A percentile compares a stretch with the other conserved stretches of the same genome.
phyloP scores from a whole-genome alignment of 2,329 filamentous ascomycete genomes.

The Salinomyces thailandicus region DNA sequence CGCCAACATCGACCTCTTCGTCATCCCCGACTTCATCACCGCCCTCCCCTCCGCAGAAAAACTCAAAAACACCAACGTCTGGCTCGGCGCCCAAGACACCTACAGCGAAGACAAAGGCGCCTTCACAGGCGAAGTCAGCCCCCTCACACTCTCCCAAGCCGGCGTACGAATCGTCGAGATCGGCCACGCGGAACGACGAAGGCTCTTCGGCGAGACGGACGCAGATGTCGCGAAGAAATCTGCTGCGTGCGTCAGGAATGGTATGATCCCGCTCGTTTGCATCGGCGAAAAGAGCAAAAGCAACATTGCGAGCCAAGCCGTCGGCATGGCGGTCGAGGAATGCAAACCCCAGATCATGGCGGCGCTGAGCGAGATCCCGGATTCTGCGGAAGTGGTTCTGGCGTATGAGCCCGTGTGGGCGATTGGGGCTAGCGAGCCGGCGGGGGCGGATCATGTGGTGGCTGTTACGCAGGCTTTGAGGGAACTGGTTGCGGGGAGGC shows the following conservation, averaged over 20 bases:
- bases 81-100: slow-evolving; percentile 66
- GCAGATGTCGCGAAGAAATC: slow-evolving; percentile 57
- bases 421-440: slow-evolving; percentile 65
- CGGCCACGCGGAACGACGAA: slow-evolving; percentile 67
- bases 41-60: slow-evolving; percentile 43
- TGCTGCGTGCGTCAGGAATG: slow-evolving; percentile 54
- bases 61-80: slow-evolving; percentile 41
- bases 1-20: slow-evolving; percentile 56
- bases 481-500: slow-evolving; percentile 41
- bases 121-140: slow-evolving; percentile 69
- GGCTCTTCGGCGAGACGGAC: slow-evolving; percentile 67
- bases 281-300: slow-evolving; percentile 57
- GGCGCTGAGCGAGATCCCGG: slow-evolving; percentile 51
- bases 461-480: slow-evolving; percentile 57
- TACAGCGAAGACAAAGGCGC: slow-evolving; percentile 60
- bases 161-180: slow-evolving; percentile 66
- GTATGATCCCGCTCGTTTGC: slow-evolving; percentile 68
- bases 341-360: slow-evolving; percentile 55
- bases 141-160: slow-evolving; percentile 53
- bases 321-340: slow-evolving; percentile 53
- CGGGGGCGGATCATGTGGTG: slow-evolving; percentile 60
- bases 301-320: slow-evolving; percentile 36
- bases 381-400: slow-evolving; percentile 58
- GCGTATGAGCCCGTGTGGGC: slow-evolving; percentile 88
- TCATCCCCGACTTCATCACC: slow-evolving; percentile 68